phyloP scores from a whole-genome alignment of 1,139 yeast species.

The Diutina sp. region DNA sequence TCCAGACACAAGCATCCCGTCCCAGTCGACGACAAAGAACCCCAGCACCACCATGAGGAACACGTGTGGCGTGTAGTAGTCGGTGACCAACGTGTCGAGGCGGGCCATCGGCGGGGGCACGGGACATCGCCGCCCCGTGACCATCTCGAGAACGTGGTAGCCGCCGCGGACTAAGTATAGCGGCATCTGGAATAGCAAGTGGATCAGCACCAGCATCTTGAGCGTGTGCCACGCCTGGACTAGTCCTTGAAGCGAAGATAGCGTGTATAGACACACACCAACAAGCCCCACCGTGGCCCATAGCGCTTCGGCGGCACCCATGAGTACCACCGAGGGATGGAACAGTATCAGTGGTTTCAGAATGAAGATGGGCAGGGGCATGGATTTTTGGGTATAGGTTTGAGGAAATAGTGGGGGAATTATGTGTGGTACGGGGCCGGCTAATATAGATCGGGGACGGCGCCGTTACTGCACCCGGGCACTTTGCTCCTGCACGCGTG shows the following conservation, averaged over 20 bases:
- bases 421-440: neutral
- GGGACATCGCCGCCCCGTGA: neutral
- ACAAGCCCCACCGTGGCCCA: neutral
- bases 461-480: neutral
- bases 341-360: neutral
- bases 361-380: slow-evolving; percentile 2
- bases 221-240: neutral
- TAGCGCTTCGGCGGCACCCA: neutral
- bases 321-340: neutral
- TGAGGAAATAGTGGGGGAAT: neutral
- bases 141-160: neutral
- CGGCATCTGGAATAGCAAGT: neutral
- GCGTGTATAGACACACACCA: neutral
- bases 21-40: neutral
- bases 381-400: neutral
- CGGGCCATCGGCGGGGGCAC: neutral
- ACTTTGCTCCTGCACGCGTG: neutral
- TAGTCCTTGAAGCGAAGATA: neutral
- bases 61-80: neutral
- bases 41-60: neutral
- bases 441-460: neutral
- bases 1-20: neutral
- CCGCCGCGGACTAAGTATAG: neutral
- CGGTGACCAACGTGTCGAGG: neutral
- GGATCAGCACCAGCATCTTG: neutral